These are phyloP conservation scores for Flaveria sonorensis DNA, from an alignment of 129 eudicot species.

Conservation along the genomic window DNA sequence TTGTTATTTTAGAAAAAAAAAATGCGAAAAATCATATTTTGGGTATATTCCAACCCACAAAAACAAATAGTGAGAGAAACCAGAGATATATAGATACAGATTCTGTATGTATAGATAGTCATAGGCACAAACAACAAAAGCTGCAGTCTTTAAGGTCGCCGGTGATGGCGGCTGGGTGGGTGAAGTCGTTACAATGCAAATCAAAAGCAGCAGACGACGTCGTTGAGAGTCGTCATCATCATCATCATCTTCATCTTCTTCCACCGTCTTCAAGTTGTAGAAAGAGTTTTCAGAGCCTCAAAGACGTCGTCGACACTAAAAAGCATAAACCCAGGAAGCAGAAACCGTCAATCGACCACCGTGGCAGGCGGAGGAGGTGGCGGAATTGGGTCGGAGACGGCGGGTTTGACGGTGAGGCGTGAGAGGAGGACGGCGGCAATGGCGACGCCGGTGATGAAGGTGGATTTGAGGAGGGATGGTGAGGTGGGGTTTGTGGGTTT, in stretches of 20 bases:
- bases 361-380: conserved; percentile 36
- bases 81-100: not conserved
- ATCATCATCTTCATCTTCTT: conserved; percentile 44
- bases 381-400: conserved; percentile 37
- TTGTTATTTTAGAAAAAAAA: too few relatives aligned
- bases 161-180: conserved; percentile 68
- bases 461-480: conserved; percentile 44
- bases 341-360: too few relatives aligned
- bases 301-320: conserved; percentile 54
- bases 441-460: conserved; percentile 52
- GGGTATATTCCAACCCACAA: conserved; percentile 16
- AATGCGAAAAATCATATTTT: too few relatives aligned
- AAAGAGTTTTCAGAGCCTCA: conserved; percentile 57
- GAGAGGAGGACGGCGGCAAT: conserved; percentile 51
- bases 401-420: conserved; percentile 42
- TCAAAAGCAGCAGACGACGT: conserved; percentile 75
- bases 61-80: too few relatives aligned
- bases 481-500: conserved; percentile 25
- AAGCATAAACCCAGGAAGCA: conserved; percentile 43
- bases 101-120: not conserved
- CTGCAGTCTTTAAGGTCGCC: too few relatives aligned
- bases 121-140: not conserved
- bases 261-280: conserved; percentile 63
- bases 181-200: conserved; percentile 88
- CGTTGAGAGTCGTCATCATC: conserved; percentile 47